Evolutionary conservation across 768 basidiomycete genomes (phyloP), one percentile per base, ranked within the genome.

Genomic region (Hemileccinum rubropunctum): DNA sequence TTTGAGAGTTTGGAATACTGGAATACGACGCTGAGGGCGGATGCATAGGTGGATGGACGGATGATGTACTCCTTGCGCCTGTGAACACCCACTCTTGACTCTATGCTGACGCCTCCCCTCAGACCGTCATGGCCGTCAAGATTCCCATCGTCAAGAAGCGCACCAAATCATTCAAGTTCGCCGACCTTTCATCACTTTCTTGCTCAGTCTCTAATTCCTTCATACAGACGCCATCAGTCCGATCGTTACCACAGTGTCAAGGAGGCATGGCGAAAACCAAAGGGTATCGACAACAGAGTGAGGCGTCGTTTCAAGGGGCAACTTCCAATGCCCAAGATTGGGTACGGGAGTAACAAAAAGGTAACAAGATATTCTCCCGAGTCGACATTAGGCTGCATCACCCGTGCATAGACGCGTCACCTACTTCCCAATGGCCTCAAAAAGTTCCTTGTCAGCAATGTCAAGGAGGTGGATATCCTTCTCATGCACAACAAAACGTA

Each of bases 261-360:
- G 82, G 94, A 97, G 79, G 79, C 91, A 79, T 99, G 97, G 97
- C 83, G 97, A 72, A 99, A 99, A 80, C 97, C 97, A 61, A 99
- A 98, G 85, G 97, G 95, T 91, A 98, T 98, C 64, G 95, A 98
- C 72, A 98, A 98, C 85, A 85, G 95, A 66, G 95, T 97, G 64
- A 80, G 93, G 70, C 83, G 91, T 61, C 85, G 90, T 65, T 93
- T 92, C 80, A 97, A 93, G 80, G 95, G 95, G 48, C 93, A 95
- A 72, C 80, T 83, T 50, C 80, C 93, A 58, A 98, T 98, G 95
- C 95, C 95, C 68, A 95, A 83, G 77, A 83, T 84, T 53, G 82
- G 85, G 60, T 90, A 88, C 74, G 88, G 88, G 50, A 86, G 84
- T 66, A 82, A 81, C 76, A 77, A 84, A 72, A 85, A 93, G 81